Base-by-base conservation (phyloP, 1,284 basidiomycete genomes). In the Hymenochaete sp. region DNA sequence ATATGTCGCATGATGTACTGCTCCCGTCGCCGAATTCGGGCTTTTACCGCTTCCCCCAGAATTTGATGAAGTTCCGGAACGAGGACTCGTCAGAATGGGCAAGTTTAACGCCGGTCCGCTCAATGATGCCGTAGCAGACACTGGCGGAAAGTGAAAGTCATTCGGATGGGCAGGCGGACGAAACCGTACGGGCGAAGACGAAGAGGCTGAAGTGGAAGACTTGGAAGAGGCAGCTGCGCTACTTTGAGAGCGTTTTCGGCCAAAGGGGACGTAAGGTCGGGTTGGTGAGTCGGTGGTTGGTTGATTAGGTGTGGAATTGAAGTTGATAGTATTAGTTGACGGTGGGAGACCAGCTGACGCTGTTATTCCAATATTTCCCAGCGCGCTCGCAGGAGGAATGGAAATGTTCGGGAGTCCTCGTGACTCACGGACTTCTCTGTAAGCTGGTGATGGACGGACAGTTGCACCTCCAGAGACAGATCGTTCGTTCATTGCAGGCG, bases 361-460 rank as follows among this genome's bases (percentile, higher is more conserved):
- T 1, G 59, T 35, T 37, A 47, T 47, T 3, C 37, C 49, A 4
- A 49, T n/a, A 5, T 40, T 29, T 7, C 32, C 48, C 18, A 33
- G 33, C 26, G 46, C 24, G 27, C 35, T 41, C 26, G 55, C 52
- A 3, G 58, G 56, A 14, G 67, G 66, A n/a, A 67, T 67, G 35
- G 67, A 65, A 27, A 68, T 66, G 47, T 71, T 60, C 0, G 65
- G 62, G 5, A 66, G 55, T 3, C 67, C 66, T 43, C 63, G 61
- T 28, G 55, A 62, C 11, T 65, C 63, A 14, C 68, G 63, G 13
- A 66, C 56, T 43, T 71, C 69, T 4, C 65, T 60, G 49, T 65
- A 67, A n/a, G 49, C 56, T 6, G 54, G 53, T 22, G 49, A n/a
- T 1, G 49, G 1, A 7, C 40, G 44, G 36, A 46, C 31, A 26